phyloP scores from a whole-genome alignment of 176 grass and related monocot species.

The Eragrostis nindensis region DNA sequence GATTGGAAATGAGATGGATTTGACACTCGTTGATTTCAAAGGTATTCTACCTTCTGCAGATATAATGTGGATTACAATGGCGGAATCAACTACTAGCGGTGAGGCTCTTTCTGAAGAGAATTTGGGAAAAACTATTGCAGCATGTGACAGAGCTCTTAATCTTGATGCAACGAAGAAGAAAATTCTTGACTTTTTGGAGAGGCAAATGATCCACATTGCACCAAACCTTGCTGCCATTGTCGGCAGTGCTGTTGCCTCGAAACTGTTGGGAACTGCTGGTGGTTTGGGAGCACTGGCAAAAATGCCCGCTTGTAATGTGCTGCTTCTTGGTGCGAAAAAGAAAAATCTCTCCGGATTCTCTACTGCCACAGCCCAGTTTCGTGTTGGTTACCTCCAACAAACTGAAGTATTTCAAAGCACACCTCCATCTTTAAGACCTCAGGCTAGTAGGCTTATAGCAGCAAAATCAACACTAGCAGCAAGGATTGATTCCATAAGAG shows the following conservation, averaged over 20 bases:
- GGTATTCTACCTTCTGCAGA: constrained; percentile 84
- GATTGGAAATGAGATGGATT: constrained; percentile 86
- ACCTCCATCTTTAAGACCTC: constrained; percentile 63
- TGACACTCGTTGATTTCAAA: constrained; percentile 81
- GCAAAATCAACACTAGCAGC: constrained; percentile 78
- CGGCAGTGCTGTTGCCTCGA: no score
- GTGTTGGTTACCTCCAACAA: constrained; percentile 85
- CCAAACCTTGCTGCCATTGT: constrained; percentile 86
- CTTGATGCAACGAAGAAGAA: constrained; percentile 88
- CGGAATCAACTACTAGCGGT: constrained; percentile 86
- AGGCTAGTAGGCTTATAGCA: constrained; percentile 66
- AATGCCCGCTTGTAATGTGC: constrained; percentile 93
- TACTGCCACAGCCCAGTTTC: constrained; percentile 68
- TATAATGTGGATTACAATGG: constrained; percentile 80
- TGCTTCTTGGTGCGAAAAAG: constrained; percentile 77
- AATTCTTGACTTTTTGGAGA: constrained; percentile 85
- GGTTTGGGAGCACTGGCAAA: constrained; percentile 76
- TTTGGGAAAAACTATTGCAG: constrained; percentile 67
- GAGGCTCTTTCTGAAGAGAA: constrained; percentile 77
- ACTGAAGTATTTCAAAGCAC: constrained; percentile 86
- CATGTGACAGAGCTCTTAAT: constrained; percentile 75
- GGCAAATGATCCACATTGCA: constrained; percentile 77
- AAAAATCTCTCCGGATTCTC: constrained; percentile 89
- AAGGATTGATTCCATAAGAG: constrained; percentile 76
- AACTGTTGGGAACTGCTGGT: constrained; percentile 80